phyloP scores from a whole-genome alignment of 306 rosid genomes.

The Malus sieversii region DNA sequence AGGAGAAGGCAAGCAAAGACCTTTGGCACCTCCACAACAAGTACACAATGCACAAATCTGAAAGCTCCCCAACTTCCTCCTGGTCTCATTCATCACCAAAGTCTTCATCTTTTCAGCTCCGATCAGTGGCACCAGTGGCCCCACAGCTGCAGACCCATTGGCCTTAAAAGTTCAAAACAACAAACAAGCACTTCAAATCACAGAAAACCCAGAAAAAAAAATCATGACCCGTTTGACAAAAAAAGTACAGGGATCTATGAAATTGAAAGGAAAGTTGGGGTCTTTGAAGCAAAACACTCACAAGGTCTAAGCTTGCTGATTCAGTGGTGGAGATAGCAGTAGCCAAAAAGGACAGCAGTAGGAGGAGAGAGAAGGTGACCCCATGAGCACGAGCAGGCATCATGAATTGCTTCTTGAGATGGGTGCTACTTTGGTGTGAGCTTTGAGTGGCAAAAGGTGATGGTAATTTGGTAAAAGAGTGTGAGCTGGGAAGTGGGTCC shows the following conservation, averaged over 20 bases:
- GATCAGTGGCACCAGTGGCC: slow-evolving; percentile 51
- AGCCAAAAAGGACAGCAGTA: slow-evolving; percentile 41
- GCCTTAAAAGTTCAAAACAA: slow-evolving; percentile 31
- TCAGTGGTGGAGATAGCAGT: slow-evolving; percentile 21
- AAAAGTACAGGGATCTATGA: slow-evolving; percentile 18
- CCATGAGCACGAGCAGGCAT: slow-evolving; percentile 46
- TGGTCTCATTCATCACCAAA: slow-evolving; percentile 72
- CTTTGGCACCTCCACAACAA: slow-evolving; percentile 94
- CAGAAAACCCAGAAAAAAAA: slow-evolving; percentile 22
- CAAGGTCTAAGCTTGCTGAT: slow-evolving; percentile 47
- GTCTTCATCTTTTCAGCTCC: slow-evolving; percentile 52
- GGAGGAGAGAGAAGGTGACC: slow-evolving; percentile 51
- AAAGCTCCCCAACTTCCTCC: slow-evolving; percentile 82
- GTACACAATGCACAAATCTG: slow-evolving; percentile 91
- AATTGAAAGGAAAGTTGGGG: slow-evolving; percentile 4
- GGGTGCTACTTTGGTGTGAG: slow-evolving; percentile 6
- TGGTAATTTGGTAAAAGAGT: slow-evolving; percentile 18
- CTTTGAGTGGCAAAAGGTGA: slow-evolving; percentile 4
- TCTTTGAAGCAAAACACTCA: slow-evolving; percentile 31
- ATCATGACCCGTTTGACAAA: not conserved
- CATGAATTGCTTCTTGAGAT: slow-evolving; percentile 27
- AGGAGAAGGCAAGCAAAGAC: slow-evolving; percentile 90
- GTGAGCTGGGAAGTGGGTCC: slow-evolving; percentile 13
- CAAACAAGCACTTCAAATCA: slow-evolving; percentile 25
- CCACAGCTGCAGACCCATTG: slow-evolving; percentile 50